Evolutionary conservation across 176 grass and related monocot genomes (phyloP).

Genomic region (Typha latifolia): DNA sequence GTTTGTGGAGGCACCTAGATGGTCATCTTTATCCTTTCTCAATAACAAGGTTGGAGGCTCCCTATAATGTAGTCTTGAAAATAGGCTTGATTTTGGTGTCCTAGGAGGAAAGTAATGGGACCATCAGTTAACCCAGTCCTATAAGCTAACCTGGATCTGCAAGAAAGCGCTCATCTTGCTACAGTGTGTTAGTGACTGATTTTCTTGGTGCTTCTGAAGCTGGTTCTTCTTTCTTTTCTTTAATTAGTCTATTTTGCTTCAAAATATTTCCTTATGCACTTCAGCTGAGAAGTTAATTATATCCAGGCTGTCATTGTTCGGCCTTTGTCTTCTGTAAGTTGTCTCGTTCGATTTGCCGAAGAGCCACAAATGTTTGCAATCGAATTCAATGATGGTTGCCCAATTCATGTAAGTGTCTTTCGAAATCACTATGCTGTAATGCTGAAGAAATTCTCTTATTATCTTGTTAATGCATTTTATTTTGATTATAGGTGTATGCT

Average conservation of each 20-base stretch:
- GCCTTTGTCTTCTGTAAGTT: constrained; percentile 65
- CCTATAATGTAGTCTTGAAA: too few relatives aligned
- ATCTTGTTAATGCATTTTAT: constrained; percentile 20
- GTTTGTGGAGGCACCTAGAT: too few relatives aligned
- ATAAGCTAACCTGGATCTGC: too few relatives aligned
- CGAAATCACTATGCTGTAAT: not conserved
- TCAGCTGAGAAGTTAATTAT: constrained; percentile 18
- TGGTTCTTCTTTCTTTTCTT: not conserved
- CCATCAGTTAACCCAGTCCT: too few relatives aligned
- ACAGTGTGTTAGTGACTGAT: too few relatives aligned
- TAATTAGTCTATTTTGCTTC: not conserved
- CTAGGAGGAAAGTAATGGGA: too few relatives aligned
- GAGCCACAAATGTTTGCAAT: constrained; percentile 99
- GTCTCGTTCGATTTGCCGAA: constrained; percentile 95
- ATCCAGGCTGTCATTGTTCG: constrained; percentile 79
- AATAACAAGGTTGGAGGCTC: too few relatives aligned
- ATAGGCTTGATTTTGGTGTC: too few relatives aligned
- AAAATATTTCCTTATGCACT: constrained; percentile 17
- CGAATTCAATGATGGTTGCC: constrained; percentile 93
- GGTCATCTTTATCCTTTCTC: too few relatives aligned
- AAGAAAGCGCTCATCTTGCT: too few relatives aligned
- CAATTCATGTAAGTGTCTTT: constrained; percentile 81
- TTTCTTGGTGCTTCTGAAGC: too few relatives aligned
- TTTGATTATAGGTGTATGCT: constrained; percentile 75
- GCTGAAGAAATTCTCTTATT: not conserved